These are phyloP conservation scores for Endoconidiophora polonica DNA, from an alignment of 2,329 filamentous ascomycete genomes.

Conservation along the genomic window DNA sequence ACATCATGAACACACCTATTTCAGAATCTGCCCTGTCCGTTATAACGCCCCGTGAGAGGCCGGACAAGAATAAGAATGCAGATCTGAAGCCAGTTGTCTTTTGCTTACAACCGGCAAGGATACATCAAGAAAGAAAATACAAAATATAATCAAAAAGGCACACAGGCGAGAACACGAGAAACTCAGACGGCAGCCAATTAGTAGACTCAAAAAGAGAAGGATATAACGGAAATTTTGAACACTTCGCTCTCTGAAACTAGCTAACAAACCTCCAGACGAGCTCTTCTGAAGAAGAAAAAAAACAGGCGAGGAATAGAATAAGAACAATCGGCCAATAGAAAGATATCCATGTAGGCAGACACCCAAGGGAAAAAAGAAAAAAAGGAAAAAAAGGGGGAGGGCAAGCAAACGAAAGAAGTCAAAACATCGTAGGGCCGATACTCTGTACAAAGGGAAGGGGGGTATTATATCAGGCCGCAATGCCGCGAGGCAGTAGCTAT, in stretches of 20 bases:
- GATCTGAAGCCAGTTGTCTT: too few relatives aligned
- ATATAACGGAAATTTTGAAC: too few relatives aligned
- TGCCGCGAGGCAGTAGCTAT: constrained; percentile 3
- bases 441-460: not conserved
- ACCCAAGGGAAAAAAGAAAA: not conserved
- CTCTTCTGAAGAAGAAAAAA: too few relatives aligned
- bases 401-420: not conserved
- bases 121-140: too few relatives aligned
- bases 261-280: not conserved
- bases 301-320: not conserved
- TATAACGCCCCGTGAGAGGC: too few relatives aligned
- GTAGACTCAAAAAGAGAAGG: not conserved
- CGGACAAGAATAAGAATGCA: too few relatives aligned
- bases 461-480: not conserved
- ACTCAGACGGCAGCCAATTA: too few relatives aligned
- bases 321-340: not conserved
- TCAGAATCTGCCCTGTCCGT: not conserved
- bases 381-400: not conserved
- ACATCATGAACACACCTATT: constrained; percentile 3
- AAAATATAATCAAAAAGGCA: not conserved
- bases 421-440: constrained; percentile 5
- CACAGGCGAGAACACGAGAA: not conserved
- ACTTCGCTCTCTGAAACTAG: not conserved
- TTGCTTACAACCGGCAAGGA: too few relatives aligned
- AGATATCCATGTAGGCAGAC: not conserved